phyloP scores from a whole-genome alignment of 495 filamentous ascomycete genomes.

The Penicillium flavigenum region DNA sequence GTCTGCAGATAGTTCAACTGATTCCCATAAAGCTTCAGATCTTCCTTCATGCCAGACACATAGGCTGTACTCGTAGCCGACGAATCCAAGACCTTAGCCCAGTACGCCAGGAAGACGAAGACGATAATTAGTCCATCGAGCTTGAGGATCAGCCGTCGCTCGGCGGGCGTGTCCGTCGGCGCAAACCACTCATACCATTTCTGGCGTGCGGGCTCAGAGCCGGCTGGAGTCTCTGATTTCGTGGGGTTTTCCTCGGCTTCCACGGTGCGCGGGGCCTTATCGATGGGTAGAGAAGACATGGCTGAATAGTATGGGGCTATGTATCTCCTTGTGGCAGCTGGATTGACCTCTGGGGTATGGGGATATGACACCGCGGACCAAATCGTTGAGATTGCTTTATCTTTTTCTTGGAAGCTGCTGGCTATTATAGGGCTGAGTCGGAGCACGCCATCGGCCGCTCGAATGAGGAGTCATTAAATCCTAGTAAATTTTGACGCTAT shows the following conservation, averaged over 20 bases:
- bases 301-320: background rate
- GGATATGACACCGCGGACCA: background rate
- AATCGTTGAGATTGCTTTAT: background rate
- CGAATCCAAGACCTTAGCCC: slow-evolving; percentile 45
- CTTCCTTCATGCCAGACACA: slow-evolving; percentile 33
- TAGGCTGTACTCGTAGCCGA: slow-evolving; percentile 31
- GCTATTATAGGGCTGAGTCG: background rate
- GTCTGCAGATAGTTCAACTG: slow-evolving; percentile 48
- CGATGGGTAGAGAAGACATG: slow-evolving; percentile 4
- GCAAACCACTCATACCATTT: slow-evolving; percentile 47
- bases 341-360: background rate
- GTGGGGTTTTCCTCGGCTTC: slow-evolving; percentile 2
- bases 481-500: slow-evolving; percentile 8
- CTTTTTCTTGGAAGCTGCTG: background rate
- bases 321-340: background rate
- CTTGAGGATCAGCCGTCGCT: slow-evolving; percentile 43
- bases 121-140: slow-evolving; percentile 39
- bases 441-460: slow-evolving; percentile 17
- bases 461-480: slow-evolving; percentile 5
- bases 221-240: background rate
- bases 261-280: slow-evolving; percentile 4
- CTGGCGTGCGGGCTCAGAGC: slow-evolving; percentile 13
- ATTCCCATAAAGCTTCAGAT: slow-evolving; percentile 41
- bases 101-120: slow-evolving; percentile 39
- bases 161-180: slow-evolving; percentile 37